Base-by-base conservation (phyloP, 2,329 filamentous ascomycete genomes). In the Aureobasidium leucospermi region DNA sequence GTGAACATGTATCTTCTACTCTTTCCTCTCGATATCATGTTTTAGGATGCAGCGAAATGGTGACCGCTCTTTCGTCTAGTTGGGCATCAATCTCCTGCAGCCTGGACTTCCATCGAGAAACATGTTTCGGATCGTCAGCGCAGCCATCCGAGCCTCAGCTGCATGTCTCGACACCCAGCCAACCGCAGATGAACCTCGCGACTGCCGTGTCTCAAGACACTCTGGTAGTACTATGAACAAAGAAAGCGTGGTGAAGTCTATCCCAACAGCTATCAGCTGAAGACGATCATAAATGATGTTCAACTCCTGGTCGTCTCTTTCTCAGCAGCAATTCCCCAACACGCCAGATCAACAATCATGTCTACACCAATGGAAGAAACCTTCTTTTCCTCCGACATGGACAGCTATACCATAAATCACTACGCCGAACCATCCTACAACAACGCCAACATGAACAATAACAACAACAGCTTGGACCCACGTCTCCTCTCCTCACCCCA, bases 131-230 rank as follows among this genome's bases (percentile, higher is more conserved):
- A 23, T 23, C 32, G 23, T 36, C 29, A 23, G 52, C 41, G 39
- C 39, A 45, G 52, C 52, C 43, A 47, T 31, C 32, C 42, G 32
- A 58, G 55, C 48, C 55, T 58, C 43, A 58, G 55, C 55, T 58
- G 55, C 43, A 58, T 47, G 55, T 58, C 55, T 58, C 34, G 43
- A 49, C 4, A 43, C 39, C 38, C 11, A n/a, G 29, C 56, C 45
- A 59, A 51, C 46, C 46, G 47, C 31, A 19, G 29, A 53, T n/a
- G 3, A 6, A 31, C n/a, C 19, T 8, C 39, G 46, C 28, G 32
- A 55, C 36, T 48, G 46, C 34, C 47, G 47, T 52, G 47, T 49
- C 46, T 51, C 38, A 45, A 29, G 7, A 1, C 34, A 9, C 19
- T 2, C n/a, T 51, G 23, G 43, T 28, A 41, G 45, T 32, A 41